Conservation (phyloP, 2,329 filamentous ascomycete species). For the Arthrobotrys musiformis region DNA sequence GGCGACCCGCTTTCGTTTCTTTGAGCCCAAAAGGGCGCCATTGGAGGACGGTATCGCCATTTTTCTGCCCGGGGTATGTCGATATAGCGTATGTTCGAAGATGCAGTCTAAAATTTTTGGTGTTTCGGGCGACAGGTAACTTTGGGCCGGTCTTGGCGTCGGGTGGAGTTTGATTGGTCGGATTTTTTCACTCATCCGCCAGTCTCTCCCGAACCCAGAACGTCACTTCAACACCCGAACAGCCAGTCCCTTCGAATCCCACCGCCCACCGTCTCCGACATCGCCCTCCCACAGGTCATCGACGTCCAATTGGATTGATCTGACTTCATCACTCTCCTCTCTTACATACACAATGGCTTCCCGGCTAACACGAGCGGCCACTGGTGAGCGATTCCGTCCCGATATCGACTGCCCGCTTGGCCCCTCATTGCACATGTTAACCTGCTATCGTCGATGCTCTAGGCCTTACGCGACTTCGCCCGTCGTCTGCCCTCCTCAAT, state of each 20-base stretch:
- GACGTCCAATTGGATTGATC: constrained; percentile 56
- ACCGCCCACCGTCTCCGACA: constrained; percentile 42
- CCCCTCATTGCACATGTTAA: constrained; percentile 59
- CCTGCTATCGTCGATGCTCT: constrained; percentile 44
- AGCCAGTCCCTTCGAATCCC: constrained; percentile 22
- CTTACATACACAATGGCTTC: constrained; percentile 48
- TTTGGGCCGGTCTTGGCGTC: constrained; percentile 40
- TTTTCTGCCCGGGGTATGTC: neutral
- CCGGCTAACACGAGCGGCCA: constrained; percentile 51
- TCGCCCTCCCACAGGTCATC: constrained; percentile 32
- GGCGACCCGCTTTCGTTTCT: constrained; percentile 53
- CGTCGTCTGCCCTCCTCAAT: constrained; percentile 74
- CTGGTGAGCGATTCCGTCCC: constrained; percentile 29
- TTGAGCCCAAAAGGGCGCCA: constrained; percentile 32
- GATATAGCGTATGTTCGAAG: too few species aligned
- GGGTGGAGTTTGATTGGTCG: constrained; percentile 47
- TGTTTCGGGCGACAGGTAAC: constrained; percentile 36
- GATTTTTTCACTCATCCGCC: constrained; percentile 51
- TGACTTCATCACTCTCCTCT: constrained; percentile 34
- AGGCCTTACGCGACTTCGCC: constrained; percentile 93
- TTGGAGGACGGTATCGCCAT: constrained; percentile 47
- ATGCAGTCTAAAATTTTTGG: constrained; percentile 46
- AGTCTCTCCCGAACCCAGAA: constrained; percentile 52
- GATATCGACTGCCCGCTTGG: neutral
- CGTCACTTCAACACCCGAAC: constrained; percentile 56